Evolutionary conservation across 2,329 filamentous ascomycete genomes (phyloP).

Genomic region (Lachnellula subtilissima): DNA sequence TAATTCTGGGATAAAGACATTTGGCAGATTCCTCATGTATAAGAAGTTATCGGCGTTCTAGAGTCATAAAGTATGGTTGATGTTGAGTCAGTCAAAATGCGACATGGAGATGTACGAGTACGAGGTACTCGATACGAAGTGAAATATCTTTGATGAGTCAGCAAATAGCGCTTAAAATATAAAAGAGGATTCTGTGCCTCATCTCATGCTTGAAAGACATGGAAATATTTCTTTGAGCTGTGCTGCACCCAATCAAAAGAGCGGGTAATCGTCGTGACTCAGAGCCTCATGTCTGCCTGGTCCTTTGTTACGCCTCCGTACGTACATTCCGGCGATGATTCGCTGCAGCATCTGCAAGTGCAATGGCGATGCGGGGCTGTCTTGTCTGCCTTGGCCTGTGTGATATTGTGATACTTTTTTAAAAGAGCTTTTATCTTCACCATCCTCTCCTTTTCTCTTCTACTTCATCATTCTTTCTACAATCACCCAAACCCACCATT

Average conservation of each 20-base stretch:
- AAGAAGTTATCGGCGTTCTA: too few relatives aligned
- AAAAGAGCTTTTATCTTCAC: not conserved
- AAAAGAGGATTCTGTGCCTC: not conserved
- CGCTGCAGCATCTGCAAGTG: not conserved
- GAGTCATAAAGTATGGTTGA: not conserved
- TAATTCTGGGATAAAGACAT: too few relatives aligned
- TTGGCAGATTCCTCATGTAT: too few relatives aligned
- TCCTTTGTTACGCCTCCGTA: not conserved
- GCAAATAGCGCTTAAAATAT: not conserved
- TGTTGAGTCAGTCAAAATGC: not conserved
- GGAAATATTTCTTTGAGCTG: too few relatives aligned
- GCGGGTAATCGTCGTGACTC: not conserved
- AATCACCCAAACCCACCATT: not conserved
- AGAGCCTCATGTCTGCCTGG: not conserved
- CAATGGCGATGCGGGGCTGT: not conserved
- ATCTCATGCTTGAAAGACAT: not conserved
- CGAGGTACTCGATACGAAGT: too few relatives aligned
- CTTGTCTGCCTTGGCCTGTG: not conserved
- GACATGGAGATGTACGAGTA: not conserved
- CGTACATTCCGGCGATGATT: not conserved
- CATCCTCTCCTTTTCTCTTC: not conserved
- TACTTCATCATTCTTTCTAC: not conserved
- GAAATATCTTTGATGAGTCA: not conserved
- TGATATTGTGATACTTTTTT: not conserved
- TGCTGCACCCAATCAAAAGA: not conserved